A percentile compares a stretch with the other conserved stretches of the same genome.
Conservation (phyloP, 768 basidiomycete genomes). For the Gelatoporia subvermispora region DNA sequence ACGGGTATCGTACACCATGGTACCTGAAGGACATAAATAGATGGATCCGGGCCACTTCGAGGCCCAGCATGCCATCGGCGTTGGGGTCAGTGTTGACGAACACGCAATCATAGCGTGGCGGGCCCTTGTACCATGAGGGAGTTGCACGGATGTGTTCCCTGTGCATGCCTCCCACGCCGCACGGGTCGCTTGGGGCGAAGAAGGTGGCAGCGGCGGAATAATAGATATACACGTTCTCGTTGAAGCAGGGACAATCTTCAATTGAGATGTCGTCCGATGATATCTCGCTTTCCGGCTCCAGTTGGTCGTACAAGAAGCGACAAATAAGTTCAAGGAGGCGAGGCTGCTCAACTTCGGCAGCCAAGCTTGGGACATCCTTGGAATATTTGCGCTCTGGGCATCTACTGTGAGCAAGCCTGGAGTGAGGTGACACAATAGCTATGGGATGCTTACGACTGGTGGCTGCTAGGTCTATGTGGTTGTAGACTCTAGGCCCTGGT, state of each 20-base stretch:
- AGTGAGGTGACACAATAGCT: no score
- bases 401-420: no score
- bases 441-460: neutral
- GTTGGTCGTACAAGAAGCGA: neutral
- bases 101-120: constrained; percentile 16
- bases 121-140: constrained; percentile 17
- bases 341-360: neutral
- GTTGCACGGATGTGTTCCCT: constrained; percentile 17
- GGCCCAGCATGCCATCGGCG: constrained; percentile 12
- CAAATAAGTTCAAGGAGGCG: neutral
- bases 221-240: neutral
- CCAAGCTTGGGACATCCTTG: neutral
- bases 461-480: neutral
- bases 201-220: constrained; percentile 13
- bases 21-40: constrained; percentile 25
- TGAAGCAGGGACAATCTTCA: neutral
- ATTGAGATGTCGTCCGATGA: neutral
- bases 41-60: constrained; percentile 13
- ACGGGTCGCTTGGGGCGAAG: constrained; percentile 24
- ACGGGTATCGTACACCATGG: neutral
- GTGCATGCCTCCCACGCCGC: constrained; percentile 23
- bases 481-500: neutral
- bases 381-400: neutral
- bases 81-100: constrained; percentile 14
- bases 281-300: neutral